These are phyloP conservation scores for Monosporascus sp. DNA, from an alignment of 2,329 filamentous ascomycete genomes.

Conservation along the genomic window DNA sequence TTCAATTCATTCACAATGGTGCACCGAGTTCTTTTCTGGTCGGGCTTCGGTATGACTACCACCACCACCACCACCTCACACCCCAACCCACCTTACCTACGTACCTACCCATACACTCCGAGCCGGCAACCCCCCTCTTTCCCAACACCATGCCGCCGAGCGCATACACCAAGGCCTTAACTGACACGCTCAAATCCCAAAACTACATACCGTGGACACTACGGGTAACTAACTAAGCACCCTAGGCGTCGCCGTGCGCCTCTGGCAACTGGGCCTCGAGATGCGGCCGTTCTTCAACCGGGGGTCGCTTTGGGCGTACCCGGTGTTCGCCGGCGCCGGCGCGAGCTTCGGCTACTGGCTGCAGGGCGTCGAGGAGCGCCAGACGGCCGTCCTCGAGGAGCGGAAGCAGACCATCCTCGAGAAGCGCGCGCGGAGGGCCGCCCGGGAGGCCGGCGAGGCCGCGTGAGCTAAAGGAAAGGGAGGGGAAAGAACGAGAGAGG, in stretches of 20 bases:
- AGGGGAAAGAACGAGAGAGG: not conserved
- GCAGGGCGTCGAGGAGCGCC: conserved; percentile 79
- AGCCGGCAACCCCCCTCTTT: not conserved
- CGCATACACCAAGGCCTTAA: not conserved
- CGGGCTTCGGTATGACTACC: conserved; percentile 74
- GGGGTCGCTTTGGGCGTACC: conserved; percentile 85
- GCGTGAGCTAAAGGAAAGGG: conserved; percentile 5
- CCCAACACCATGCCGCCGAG: conserved; percentile 5
- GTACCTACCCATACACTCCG: not conserved
- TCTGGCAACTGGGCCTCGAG: conserved; percentile 97
- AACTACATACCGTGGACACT: too few relatives aligned
- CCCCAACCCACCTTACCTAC: not conserved
- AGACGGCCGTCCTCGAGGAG: conserved; percentile 70
- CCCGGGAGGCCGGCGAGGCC: conserved; percentile 49
- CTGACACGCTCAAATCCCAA: too few relatives aligned
- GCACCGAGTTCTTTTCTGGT: conserved; percentile 72
- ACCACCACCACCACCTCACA: conserved; percentile 12
- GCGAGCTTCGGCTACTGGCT: conserved; percentile 97
- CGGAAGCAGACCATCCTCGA: conserved; percentile 78
- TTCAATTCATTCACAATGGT: conserved; percentile 43
- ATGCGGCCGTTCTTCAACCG: conserved; percentile 92
- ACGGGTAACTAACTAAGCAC: conserved; percentile 13
- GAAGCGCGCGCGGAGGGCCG: conserved; percentile 77
- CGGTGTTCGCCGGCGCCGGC: conserved; percentile 78
- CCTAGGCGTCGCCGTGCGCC: conserved; percentile 79